A percentile compares a stretch with the other conserved stretches of the same genome.
Conservation (phyloP, 352 stramenopile species). For the Globisporangium barbulae region DNA sequence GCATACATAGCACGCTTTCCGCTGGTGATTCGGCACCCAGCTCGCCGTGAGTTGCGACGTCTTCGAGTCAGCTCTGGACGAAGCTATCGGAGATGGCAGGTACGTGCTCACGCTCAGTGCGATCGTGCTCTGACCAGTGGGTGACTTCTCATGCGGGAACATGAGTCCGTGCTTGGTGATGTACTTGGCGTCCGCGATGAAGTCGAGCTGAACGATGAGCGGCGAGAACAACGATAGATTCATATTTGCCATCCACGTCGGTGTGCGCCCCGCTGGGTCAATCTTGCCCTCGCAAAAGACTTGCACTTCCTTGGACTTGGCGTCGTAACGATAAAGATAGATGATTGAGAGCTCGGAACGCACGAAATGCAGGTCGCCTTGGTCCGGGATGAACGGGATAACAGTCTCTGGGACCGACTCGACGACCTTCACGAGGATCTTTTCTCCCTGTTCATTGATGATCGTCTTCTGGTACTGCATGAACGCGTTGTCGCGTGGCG, state of each 20-base stretch:
- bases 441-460: constrained; percentile 34
- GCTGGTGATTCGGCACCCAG: constrained; percentile 58
- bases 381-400: constrained; percentile 25
- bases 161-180: constrained; percentile 77
- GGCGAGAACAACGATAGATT: constrained; percentile 65
- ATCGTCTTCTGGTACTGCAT: constrained; percentile 62
- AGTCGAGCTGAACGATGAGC: constrained; percentile 53
- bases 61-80: no score
- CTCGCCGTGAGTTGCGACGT: constrained; percentile 20
- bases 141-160: constrained; percentile 37
- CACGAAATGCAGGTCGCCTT: constrained; percentile 46
- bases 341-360: constrained; percentile 52
- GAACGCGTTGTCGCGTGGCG: constrained; percentile 55
- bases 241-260: constrained; percentile 45
- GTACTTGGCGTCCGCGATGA: constrained; percentile 78
- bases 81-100: constrained; percentile 22
- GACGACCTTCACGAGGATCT: constrained; percentile 61
- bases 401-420: constrained; percentile 52
- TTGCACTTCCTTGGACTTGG: constrained; percentile 48
- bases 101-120: constrained; percentile 34
- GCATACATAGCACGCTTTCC: constrained; percentile 62
- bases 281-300: constrained; percentile 63
- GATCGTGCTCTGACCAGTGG: constrained; percentile 1
- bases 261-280: constrained; percentile 44
- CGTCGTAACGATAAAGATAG: constrained; percentile 62